A percentile compares a stretch with the other conserved stretches of the same genome.
phyloP scores from a whole-genome alignment of 2,329 filamentous ascomycete genomes.

The Diplocarpon mali region DNA sequence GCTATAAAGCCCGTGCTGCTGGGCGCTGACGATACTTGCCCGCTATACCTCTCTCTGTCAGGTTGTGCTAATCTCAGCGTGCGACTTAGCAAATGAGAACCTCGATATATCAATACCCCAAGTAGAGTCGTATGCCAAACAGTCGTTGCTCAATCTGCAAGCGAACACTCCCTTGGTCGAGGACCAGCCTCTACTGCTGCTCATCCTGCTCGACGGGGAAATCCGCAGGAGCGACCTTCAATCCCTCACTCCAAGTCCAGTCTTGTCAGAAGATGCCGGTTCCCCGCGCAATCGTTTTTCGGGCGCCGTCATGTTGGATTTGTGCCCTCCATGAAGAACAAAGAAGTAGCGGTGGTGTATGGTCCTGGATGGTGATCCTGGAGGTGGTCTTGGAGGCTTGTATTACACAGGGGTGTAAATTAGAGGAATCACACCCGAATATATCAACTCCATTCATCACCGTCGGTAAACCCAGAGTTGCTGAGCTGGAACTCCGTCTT shows the following conservation, averaged over 20 bases:
- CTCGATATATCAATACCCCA: no score
- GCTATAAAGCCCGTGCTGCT: no score
- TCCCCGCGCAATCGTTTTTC: conserved; percentile 42
- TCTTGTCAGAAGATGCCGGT: conserved; percentile 35
- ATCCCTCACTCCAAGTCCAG: conserved; percentile 37
- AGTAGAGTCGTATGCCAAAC: no score
- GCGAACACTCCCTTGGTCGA: no score
- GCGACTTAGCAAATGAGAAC: no score
- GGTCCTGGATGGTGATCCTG: conserved; percentile 42
- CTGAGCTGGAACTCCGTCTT: not conserved
- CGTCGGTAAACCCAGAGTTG: not conserved
- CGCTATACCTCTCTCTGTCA: no score
- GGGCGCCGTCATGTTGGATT: conserved; percentile 34
- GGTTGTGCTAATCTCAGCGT: no score
- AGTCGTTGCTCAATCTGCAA: no score
- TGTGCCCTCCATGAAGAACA: conserved; percentile 34
- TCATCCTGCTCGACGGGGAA: conserved; percentile 31
- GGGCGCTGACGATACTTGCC: no score
- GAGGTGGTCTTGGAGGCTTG: conserved; percentile 37
- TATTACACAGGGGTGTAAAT: not conserved
- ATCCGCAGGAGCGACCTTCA: conserved; percentile 35
- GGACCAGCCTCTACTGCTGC: conserved; percentile 29
- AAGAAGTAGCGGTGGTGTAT: conserved; percentile 48
- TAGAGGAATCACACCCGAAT: conserved; percentile 14
- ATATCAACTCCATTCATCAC: conserved; percentile 5